phyloP scores from a whole-genome alignment of 495 filamentous ascomycete species.

The Aspergillus olivimuriae region DNA sequence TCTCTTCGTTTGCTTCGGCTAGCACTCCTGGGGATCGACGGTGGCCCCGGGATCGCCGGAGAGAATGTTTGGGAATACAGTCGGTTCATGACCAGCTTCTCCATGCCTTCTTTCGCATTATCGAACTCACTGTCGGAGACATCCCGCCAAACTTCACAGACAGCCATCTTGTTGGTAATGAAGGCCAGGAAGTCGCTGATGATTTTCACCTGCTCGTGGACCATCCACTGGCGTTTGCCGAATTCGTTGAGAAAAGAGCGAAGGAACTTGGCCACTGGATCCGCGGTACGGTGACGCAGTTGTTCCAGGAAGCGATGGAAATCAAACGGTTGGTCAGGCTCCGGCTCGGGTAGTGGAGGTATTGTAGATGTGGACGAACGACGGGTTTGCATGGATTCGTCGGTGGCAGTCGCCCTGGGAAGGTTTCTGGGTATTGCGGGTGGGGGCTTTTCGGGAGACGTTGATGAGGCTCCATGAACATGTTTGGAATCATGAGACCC shows the following conservation, averaged over 20 bases:
- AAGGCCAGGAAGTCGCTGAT: constrained; percentile 96
- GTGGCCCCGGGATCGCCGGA: constrained; percentile 77
- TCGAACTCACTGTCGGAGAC: constrained; percentile 97
- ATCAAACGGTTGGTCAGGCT: constrained; percentile 87
- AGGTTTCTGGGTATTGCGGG: constrained; percentile 11
- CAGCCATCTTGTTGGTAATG: constrained; percentile 97
- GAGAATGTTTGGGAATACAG: constrained; percentile 96
- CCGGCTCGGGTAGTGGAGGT: constrained; percentile 81
- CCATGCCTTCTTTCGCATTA: constrained; percentile 98
- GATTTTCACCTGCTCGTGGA: constrained; percentile 98
- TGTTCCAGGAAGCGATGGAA: constrained; percentile 97
- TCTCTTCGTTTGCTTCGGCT: constrained; percentile 64
- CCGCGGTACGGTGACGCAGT: constrained; percentile 87
- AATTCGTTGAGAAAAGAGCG: constrained; percentile 93
- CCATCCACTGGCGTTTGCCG: constrained; percentile 98
- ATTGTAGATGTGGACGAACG: constrained; percentile 42
- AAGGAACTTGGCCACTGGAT: constrained; percentile 92
- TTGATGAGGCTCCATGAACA: constrained; percentile 9
- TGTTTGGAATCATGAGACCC: constrained; percentile 1
- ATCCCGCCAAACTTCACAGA: constrained; percentile 93
- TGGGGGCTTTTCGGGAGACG: constrained; percentile 17
- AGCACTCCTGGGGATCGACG: constrained; percentile 55
- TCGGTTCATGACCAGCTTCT: constrained; percentile 99
- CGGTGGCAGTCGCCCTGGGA: constrained; percentile 15
- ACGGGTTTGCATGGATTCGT: constrained; percentile 38